Evolutionary conservation across 306 rosid species (phyloP).

Genomic region (Canavalia ensiformis): DNA sequence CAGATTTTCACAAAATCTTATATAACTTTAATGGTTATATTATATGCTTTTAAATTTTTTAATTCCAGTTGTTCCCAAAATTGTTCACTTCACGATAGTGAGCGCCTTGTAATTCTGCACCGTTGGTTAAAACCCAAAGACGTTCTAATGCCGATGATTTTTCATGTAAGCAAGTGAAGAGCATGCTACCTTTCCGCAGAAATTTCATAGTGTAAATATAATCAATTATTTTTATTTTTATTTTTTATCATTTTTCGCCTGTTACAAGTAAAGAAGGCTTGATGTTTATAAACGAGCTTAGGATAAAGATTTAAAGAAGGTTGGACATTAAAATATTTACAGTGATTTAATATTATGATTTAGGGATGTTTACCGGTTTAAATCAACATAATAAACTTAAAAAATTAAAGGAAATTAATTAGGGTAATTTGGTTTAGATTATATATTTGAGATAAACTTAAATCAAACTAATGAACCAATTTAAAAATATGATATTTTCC

Average conservation of each 20-base stretch:
- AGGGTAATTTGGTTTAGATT: not conserved
- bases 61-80: not conserved
- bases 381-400: too few relatives aligned
- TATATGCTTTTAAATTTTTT: not conserved
- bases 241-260: not conserved
- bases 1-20: too few relatives aligned
- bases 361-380: too few relatives aligned
- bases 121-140: too few relatives aligned
- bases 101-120: too few relatives aligned
- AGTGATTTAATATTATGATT: too few relatives aligned
- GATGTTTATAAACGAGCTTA: not conserved
- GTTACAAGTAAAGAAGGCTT: not conserved
- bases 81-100: not conserved
- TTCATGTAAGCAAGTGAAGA: not conserved
- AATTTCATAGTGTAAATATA: not conserved
- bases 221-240: not conserved
- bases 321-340: not conserved
- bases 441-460: too few relatives aligned
- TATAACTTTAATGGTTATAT: not conserved
- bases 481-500: too few relatives aligned
- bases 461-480: too few relatives aligned
- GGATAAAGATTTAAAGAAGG: not conserved
- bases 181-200: not conserved
- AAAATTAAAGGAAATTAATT: not conserved
- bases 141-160: too few relatives aligned